Conservation (phyloP, 306 rosid species). For the Sphenostylis stenocarpa region DNA sequence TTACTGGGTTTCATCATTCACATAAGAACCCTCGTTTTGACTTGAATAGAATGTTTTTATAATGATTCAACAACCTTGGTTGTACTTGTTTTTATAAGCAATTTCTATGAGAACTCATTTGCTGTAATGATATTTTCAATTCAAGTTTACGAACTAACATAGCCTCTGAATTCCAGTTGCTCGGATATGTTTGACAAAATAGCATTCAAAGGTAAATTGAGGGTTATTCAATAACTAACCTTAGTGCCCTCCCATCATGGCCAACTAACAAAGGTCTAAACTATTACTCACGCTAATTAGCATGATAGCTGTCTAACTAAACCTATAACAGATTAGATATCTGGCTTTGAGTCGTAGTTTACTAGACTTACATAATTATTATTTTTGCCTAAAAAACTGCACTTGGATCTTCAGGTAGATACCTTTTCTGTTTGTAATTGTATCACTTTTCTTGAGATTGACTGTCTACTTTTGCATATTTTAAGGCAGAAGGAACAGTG, state of each 20-base stretch:
- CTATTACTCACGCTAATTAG: not conserved
- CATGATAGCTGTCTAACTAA: not conserved
- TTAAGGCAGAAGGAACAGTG: constrained; percentile 86
- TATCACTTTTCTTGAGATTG: constrained; percentile 25
- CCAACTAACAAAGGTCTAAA: not conserved
- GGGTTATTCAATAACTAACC: constrained; percentile 13
- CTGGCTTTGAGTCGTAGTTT: not conserved
- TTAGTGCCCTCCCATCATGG: not conserved
- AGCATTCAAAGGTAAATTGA: not conserved
- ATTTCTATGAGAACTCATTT: not conserved
- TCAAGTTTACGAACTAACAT: not conserved
- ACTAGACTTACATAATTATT: not conserved
- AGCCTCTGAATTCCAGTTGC: not conserved
- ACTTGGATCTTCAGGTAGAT: not conserved
- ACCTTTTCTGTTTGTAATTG: not conserved
- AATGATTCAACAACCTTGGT: not conserved
- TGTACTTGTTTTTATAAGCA: not conserved
- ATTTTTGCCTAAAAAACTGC: not conserved
- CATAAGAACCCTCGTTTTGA: not conserved
- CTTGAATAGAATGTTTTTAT: not conserved
- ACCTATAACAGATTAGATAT: not conserved
- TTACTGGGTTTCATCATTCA: not conserved
- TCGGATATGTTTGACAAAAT: not conserved
- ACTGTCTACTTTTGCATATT: constrained; percentile 27
- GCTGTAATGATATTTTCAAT: not conserved